A percentile compares a stretch with the other conserved stretches of the same genome.
phyloP scores from a whole-genome alignment of 169 alveolate genomes.

The Plasmodium berghei region DNA sequence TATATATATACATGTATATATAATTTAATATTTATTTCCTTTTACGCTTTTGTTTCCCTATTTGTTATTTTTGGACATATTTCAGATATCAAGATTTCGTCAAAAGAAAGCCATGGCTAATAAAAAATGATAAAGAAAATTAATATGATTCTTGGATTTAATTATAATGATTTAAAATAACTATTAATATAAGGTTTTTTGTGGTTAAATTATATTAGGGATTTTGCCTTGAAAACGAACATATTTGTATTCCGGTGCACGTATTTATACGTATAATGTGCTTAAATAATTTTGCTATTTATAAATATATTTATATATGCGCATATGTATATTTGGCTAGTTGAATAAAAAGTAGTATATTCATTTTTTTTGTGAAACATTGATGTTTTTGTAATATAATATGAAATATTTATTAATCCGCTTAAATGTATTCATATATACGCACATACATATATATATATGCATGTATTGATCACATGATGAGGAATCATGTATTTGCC shows the following conservation, averaged over 20 bases:
- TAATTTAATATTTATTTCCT: neutral
- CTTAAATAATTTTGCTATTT: neutral
- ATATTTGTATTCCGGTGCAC: neutral
- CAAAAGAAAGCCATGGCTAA: constrained; percentile 42
- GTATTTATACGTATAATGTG: constrained; percentile 5
- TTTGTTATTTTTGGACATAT: neutral
- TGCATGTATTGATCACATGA: neutral
- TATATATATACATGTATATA: neutral
- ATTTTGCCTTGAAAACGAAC: neutral
- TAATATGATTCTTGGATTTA: neutral
- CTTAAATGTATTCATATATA: neutral
- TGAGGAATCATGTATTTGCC: too few relatives aligned
- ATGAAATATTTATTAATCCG: too few relatives aligned
- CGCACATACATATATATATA: neutral
- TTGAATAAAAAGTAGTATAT: neutral
- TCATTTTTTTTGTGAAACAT: neutral
- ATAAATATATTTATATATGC: neutral
- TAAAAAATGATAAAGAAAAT: neutral
- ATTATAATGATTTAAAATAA: neutral
- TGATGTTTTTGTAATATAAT: constrained; percentile 1
- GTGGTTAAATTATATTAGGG: neutral
- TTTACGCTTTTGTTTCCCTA: neutral
- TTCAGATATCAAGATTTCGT: constrained; percentile 66
- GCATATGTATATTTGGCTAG: neutral
- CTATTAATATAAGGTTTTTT: neutral